Evolutionary conservation across 2,329 filamentous ascomycete species (phyloP).

Genomic region (Phialemoniopsis sp.): DNA sequence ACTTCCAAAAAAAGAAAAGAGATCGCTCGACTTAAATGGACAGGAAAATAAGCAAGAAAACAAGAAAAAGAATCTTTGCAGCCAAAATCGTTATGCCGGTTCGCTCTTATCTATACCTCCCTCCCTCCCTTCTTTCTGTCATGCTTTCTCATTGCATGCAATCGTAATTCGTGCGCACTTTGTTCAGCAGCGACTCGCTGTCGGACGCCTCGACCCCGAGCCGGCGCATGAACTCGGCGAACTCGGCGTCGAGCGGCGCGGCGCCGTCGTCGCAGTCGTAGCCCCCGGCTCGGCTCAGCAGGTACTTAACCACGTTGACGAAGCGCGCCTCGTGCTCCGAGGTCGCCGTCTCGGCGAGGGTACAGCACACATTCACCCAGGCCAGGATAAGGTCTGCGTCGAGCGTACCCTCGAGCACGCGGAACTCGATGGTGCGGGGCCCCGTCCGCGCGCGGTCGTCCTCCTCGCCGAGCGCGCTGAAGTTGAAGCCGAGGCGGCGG

Average conservation of each 20-base stretch:
- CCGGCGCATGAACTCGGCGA: constrained; percentile 5
- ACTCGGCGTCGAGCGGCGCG: constrained; percentile 1
- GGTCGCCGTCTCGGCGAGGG: constrained; percentile 20
- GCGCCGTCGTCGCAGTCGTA: neutral
- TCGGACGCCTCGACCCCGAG: constrained; percentile 5
- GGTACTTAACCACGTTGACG: constrained; percentile 5
- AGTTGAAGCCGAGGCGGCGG: constrained; percentile 34
- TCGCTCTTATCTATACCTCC: too few species aligned
- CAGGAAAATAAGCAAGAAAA: too few species aligned
- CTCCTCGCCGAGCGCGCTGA: constrained; percentile 30
- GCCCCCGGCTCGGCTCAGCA: constrained; percentile 2
- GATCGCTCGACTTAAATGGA: too few species aligned
- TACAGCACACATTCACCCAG: constrained; percentile 27
- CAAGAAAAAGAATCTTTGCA: too few species aligned
- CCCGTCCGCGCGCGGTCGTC: constrained; percentile 24
- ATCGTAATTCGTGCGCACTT: constrained; percentile 9
- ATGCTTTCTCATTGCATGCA: neutral
- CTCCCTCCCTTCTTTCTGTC: neutral
- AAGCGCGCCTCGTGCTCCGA: constrained; percentile 8
- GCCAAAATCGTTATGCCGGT: too few species aligned
- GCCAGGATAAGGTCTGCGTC: constrained; percentile 19
- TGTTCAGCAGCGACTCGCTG: constrained; percentile 8
- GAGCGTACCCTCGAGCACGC: constrained; percentile 30
- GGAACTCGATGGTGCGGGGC: constrained; percentile 31
- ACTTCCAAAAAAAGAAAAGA: too few species aligned